A percentile compares a stretch with the other conserved stretches of the same genome.
Evolutionary conservation across 2,329 filamentous ascomycete genomes (phyloP).

Genomic region (Fusarium subtropicale): DNA sequence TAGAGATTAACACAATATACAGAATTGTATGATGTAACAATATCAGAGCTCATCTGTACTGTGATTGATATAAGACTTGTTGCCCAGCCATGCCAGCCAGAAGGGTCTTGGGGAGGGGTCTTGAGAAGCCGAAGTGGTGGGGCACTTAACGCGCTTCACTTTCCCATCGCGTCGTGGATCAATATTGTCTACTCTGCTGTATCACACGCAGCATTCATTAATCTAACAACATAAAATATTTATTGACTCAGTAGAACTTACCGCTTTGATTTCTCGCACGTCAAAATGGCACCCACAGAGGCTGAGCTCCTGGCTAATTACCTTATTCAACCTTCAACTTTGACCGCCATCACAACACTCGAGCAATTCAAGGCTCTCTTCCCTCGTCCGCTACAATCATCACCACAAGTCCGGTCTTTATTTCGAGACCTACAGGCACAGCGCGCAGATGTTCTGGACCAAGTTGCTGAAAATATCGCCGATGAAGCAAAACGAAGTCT

Average conservation of each 20-base stretch:
- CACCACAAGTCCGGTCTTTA: constrained; percentile 74
- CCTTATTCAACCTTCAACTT: constrained; percentile 78
- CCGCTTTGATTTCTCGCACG: too few relatives aligned
- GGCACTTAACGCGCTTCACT: constrained; percentile 41
- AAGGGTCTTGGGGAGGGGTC: background rate
- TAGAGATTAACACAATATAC: background rate
- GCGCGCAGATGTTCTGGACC: constrained; percentile 75
- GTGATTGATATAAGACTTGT: background rate
- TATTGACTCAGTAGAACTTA: too few relatives aligned
- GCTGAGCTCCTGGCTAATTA: constrained; percentile 80
- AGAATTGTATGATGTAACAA: background rate
- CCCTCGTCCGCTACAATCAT: constrained; percentile 72
- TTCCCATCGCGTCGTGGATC: constrained; percentile 35
- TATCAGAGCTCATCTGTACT: background rate
- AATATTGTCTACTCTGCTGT: background rate
- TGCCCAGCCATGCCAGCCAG: background rate
- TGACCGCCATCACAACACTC: constrained; percentile 79
- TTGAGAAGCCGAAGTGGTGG: constrained; percentile 1
- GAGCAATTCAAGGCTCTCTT: constrained; percentile 82
- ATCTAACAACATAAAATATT: background rate
- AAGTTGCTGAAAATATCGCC: constrained; percentile 72
- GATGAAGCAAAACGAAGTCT: constrained; percentile 72
- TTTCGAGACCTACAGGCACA: constrained; percentile 85
- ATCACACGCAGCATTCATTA: background rate
- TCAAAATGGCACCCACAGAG: constrained; percentile 78